Evolutionary conservation across 2,329 filamentous ascomycete genomes (phyloP).

Genomic region (Akanthomyces muscarius): DNA sequence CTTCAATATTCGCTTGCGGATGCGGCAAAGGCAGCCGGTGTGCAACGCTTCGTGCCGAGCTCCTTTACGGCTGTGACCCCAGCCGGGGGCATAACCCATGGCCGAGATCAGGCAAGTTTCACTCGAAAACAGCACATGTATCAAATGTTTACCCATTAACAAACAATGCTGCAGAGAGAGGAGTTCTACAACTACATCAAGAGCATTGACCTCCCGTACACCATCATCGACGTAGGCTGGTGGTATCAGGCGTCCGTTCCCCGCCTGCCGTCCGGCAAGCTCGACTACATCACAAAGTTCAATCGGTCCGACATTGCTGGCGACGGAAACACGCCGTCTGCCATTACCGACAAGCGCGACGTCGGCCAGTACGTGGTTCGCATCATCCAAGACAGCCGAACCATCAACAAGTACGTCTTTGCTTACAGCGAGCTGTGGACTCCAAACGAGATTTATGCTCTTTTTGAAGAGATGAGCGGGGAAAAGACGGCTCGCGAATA

Average conservation of each 20-base stretch:
- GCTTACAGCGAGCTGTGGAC: slow-evolving; percentile 43
- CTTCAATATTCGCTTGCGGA: slow-evolving; percentile 44
- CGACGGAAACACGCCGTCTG: slow-evolving; percentile 40
- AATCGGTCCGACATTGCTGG: slow-evolving; percentile 38
- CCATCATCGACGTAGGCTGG: slow-evolving; percentile 55
- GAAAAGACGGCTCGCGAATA: slow-evolving; percentile 20
- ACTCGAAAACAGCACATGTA: no score
- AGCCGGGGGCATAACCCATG: slow-evolving; percentile 29
- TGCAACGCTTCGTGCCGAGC: slow-evolving; percentile 50
- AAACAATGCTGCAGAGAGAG: slow-evolving; percentile 38
- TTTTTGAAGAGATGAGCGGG: slow-evolving; percentile 45
- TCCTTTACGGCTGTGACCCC: slow-evolving; percentile 45
- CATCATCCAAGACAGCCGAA: slow-evolving; percentile 49
- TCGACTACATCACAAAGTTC: slow-evolving; percentile 38
- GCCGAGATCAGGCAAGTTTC: slow-evolving; percentile 23
- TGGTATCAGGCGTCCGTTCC: slow-evolving; percentile 48
- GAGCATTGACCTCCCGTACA: slow-evolving; percentile 47
- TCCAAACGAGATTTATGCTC: slow-evolving; percentile 42
- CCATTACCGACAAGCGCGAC: slow-evolving; percentile 48
- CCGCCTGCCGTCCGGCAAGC: slow-evolving; percentile 25
- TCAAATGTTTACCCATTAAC: not conserved
- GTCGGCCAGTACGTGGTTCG: slow-evolving; percentile 48
- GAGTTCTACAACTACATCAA: slow-evolving; percentile 46
- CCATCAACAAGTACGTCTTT: slow-evolving; percentile 50
- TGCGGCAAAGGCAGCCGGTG: slow-evolving; percentile 45